Percentiles rank a stretch among this genome's conserved stretches.
phyloP scores from a whole-genome alignment of 352 stramenopile genomes.

The Pythium rishiriense region DNA sequence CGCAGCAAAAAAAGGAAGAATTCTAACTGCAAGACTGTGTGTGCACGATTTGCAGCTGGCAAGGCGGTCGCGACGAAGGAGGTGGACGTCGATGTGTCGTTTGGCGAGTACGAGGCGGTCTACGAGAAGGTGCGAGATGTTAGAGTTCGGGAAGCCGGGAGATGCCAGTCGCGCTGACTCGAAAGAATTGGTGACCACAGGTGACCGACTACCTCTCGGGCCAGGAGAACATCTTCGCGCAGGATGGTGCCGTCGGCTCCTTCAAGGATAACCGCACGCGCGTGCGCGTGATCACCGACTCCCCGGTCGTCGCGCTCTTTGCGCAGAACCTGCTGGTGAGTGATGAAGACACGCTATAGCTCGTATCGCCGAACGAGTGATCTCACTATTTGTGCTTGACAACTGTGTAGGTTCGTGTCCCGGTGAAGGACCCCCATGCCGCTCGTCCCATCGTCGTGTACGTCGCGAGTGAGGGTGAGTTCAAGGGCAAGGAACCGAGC shows the following conservation, averaged over 20 bases:
- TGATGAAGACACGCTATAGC: not conserved
- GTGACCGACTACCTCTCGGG: slow-evolving; percentile 72
- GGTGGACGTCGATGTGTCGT: slow-evolving; percentile 65
- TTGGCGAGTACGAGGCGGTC: slow-evolving; percentile 64
- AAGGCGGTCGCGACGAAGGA: slow-evolving; percentile 59
- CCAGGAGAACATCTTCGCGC: slow-evolving; percentile 59
- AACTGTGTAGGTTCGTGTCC: slow-evolving; percentile 44
- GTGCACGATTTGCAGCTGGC: slow-evolving; percentile 32
- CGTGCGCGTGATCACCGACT: slow-evolving; percentile 81
- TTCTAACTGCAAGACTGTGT: not conserved
- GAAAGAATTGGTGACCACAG: slow-evolving; percentile 3
- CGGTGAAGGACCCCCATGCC: slow-evolving; percentile 62
- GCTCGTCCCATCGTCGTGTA: slow-evolving; percentile 79
- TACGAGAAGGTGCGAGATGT: slow-evolving; percentile 45
- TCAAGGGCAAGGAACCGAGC: slow-evolving; percentile 54
- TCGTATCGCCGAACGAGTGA: no score
- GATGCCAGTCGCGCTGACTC: not conserved
- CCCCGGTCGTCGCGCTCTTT: slow-evolving; percentile 66
- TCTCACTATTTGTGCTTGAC: not conserved
- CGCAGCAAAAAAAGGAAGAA: not conserved
- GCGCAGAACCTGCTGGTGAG: slow-evolving; percentile 70
- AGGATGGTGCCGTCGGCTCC: slow-evolving; percentile 76
- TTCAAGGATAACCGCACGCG: slow-evolving; percentile 75
- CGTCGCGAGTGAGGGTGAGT: slow-evolving; percentile 62
- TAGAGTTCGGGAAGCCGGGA: not conserved